Evolutionary conservation across 208 protist species (phyloP), one percentile per base, ranked within the genome.

Genomic region (Naegleria fowleri): DNA sequence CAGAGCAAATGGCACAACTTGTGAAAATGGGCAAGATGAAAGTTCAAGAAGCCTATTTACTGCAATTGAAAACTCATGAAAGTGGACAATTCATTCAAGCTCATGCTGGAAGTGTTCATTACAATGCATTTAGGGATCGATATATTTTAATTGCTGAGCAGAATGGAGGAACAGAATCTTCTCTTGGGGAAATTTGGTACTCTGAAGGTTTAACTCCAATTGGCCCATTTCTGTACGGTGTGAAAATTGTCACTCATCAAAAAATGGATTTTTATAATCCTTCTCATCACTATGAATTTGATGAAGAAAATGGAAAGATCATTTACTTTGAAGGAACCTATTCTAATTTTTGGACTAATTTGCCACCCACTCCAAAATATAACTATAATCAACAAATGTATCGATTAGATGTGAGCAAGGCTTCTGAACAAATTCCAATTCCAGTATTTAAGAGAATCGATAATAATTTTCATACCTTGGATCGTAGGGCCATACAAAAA

Each of bases 351-450:
- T 89, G 51, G 22, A 25, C 39, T 11, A 89, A 52, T 38, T n/a
- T 13, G 16, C 3, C 13, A 43, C 86, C 86, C 6, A 59, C 48
- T 25, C 86, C 86, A n/a, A 67, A 11, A 41, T 89, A 89, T 22
- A 40, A 89, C 13, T 89, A 89, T 67, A 89, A 89, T 67, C 86
- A 89, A 89, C 43, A 75, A 75, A 40, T 89, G 29, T 67, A 89
- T 40, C 51, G 51, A 41, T 40, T 89, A 41, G 33, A 89, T 89
- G 5, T 89, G 0, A 25, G 6, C 15, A 38, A 88, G 7, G 67
- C n/a, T 25, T 36, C n/a, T 11, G 6, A 79, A 7, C 6, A 25
- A 36, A 11, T 36, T 36, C 67, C 67, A 36, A n/a, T 79, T 25
- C 25, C 67, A 79, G 29, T 79, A 5, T 79, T 36, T 33, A 79